Conservation (phyloP, 257 asterid species). For the Solanum dulcamara region DNA sequence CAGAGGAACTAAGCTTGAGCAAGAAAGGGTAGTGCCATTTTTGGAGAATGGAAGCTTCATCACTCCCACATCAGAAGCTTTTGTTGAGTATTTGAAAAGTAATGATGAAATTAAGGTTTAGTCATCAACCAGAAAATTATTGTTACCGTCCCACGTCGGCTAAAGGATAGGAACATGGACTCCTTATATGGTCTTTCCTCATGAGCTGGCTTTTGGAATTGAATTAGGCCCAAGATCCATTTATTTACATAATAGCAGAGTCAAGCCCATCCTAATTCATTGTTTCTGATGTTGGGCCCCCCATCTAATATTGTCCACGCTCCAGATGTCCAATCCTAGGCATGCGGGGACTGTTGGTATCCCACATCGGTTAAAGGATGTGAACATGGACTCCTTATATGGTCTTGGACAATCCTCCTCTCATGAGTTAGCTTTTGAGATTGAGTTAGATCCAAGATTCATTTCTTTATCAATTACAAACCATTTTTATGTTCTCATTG, state of each 20-base stretch:
- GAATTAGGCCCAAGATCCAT: not conserved
- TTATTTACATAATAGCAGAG: not conserved
- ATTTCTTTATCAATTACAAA: not conserved
- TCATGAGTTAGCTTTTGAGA: not conserved
- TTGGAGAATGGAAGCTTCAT: slow-evolving; percentile 10
- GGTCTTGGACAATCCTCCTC: not conserved
- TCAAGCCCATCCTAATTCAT: not conserved
- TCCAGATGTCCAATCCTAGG: not conserved
- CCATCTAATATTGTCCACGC: not conserved
- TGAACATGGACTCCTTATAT: not conserved
- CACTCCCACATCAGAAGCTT: not conserved
- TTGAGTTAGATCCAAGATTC: not conserved
- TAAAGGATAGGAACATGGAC: not conserved
- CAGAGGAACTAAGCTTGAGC: slow-evolving; percentile 2
- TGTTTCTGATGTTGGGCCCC: not conserved
- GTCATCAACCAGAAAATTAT: not conserved
- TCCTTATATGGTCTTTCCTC: not conserved
- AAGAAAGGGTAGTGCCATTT: slow-evolving; percentile 2
- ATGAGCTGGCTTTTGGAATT: not conserved
- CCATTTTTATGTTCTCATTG: not conserved
- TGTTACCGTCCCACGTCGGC: not conserved
- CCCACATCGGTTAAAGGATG: not conserved
- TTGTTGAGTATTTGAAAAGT: slow-evolving; percentile 12
- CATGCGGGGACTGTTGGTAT: too few species aligned
- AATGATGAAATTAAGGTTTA: not conserved